Percentiles rank a stretch among this genome's conserved stretches.
These are phyloP conservation scores for Geum urbanum DNA, from an alignment of 306 rosid species.

Conservation along the genomic window DNA sequence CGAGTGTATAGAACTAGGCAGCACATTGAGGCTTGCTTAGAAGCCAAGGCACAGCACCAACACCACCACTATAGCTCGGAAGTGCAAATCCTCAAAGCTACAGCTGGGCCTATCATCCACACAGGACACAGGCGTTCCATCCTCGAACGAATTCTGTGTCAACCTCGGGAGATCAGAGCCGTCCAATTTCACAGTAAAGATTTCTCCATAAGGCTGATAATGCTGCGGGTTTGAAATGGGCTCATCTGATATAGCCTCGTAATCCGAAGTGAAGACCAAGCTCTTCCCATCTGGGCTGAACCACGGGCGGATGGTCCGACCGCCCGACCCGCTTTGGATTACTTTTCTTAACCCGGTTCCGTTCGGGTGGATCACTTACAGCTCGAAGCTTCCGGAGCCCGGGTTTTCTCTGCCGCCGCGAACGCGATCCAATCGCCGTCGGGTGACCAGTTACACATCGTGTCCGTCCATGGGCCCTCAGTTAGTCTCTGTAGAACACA, in stretches of 20 bases:
- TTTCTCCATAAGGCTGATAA: slow-evolving; percentile 82
- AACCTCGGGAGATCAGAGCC: slow-evolving; percentile 60
- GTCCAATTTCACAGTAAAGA: slow-evolving; percentile 55
- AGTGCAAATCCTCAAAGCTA: slow-evolving; percentile 56
- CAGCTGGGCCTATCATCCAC: slow-evolving; percentile 45
- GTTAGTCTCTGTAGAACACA: slow-evolving; percentile 46
- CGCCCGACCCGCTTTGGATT: slow-evolving; percentile 59
- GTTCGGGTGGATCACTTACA: slow-evolving; percentile 67
- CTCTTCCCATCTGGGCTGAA: slow-evolving; percentile 73
- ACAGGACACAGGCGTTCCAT: slow-evolving; percentile 62
- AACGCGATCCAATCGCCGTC: slow-evolving; percentile 82
- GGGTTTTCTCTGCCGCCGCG: slow-evolving; percentile 60
- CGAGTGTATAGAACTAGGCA: slow-evolving; percentile 4
- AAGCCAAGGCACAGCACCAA: background rate
- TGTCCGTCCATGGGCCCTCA: slow-evolving; percentile 70
- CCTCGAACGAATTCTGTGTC: slow-evolving; percentile 76
- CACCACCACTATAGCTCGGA: slow-evolving; percentile 19
- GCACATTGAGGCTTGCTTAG: slow-evolving; percentile 31
- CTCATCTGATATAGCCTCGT: slow-evolving; percentile 71
- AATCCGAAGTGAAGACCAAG: slow-evolving; percentile 60
- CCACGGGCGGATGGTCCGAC: slow-evolving; percentile 67
- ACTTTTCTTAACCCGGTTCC: slow-evolving; percentile 71
- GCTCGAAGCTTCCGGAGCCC: slow-evolving; percentile 54
- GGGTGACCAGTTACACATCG: slow-evolving; percentile 88
- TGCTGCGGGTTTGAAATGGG: slow-evolving; percentile 85